A percentile compares a stretch with the other conserved stretches of the same genome.
Conservation (phyloP, 768 basidiomycete genomes). For the Kwoniella dendrophila region DNA sequence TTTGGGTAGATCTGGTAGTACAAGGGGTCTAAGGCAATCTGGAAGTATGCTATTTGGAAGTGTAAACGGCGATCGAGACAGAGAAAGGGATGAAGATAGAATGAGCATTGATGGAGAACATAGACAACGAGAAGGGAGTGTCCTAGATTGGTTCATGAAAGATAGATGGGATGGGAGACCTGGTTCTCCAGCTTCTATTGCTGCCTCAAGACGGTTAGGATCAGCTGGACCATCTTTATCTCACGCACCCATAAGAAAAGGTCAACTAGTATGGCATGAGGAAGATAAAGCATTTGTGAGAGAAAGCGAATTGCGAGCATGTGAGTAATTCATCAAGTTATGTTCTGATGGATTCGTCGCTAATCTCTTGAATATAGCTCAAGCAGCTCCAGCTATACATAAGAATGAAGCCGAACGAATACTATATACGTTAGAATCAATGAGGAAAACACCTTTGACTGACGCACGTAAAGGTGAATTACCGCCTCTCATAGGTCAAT, state of each 20-base stretch:
- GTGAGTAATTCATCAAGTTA: constrained; percentile 20
- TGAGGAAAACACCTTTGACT: constrained; percentile 45
- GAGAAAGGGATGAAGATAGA: constrained; percentile 30
- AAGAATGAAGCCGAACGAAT: constrained; percentile 49
- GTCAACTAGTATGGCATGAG: constrained; percentile 47
- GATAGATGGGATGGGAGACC: constrained; percentile 41
- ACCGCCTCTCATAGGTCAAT: constrained; percentile 37
- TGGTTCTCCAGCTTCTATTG: constrained; percentile 33
- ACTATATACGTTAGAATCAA: constrained; percentile 44
- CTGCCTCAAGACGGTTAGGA: constrained; percentile 31
- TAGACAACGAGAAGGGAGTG: constrained; percentile 32
- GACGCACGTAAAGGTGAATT: constrained; percentile 33
- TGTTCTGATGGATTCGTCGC: not conserved
- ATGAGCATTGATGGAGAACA: constrained; percentile 46
- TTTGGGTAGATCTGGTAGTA: constrained; percentile 15
- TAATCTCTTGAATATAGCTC: constrained; percentile 13
- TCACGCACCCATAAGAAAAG: constrained; percentile 38
- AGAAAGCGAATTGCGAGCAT: constrained; percentile 37
- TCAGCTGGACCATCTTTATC: constrained; percentile 30
- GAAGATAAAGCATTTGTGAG: constrained; percentile 46
- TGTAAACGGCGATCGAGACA: constrained; percentile 25
- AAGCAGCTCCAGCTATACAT: constrained; percentile 29
- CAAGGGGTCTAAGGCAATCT: constrained; percentile 18
- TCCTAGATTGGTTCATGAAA: constrained; percentile 47
- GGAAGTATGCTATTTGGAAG: constrained; percentile 37